These are phyloP conservation scores for Henningerozyma blattae DNA, from an alignment of 805 yeast genomes.

Conservation along the genomic window DNA sequence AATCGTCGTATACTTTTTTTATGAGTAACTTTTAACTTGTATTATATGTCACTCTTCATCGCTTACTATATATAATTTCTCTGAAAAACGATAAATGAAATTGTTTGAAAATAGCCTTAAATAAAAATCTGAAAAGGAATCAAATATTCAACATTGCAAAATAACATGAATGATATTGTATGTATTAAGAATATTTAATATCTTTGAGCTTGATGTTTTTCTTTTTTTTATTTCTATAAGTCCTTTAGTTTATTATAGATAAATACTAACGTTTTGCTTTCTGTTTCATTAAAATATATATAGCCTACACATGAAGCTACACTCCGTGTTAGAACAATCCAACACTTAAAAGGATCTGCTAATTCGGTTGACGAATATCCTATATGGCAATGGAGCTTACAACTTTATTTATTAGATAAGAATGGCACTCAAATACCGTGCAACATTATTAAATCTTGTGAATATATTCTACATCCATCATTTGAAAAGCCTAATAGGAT, in stretches of 20 bases:
- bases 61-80: no score
- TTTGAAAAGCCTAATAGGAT: constrained; percentile 73
- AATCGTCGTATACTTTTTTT: no score
- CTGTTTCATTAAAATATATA: not conserved
- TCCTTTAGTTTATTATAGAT: not conserved
- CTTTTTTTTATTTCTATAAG: no score
- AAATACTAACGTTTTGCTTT: not conserved
- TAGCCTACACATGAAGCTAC: constrained; percentile 50
- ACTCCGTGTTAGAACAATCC: constrained; percentile 72
- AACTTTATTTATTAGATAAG: constrained; percentile 58
- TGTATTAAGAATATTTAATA: no score
- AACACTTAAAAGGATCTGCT: constrained; percentile 46
- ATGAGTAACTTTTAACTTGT: no score
- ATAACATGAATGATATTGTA: no score
- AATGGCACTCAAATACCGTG: constrained; percentile 77
- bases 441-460: constrained; percentile 68
- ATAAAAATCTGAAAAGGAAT: no score
- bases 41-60: no score
- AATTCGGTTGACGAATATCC: constrained; percentile 62
- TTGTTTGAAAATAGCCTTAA: no score
- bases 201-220: no score
- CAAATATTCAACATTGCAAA: no score
- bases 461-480: constrained; percentile 86
- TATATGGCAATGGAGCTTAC: constrained; percentile 79
- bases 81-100: no score